Base-by-base conservation (phyloP, 176 grass and related monocot genomes). In the Oryza coarctata region DNA sequence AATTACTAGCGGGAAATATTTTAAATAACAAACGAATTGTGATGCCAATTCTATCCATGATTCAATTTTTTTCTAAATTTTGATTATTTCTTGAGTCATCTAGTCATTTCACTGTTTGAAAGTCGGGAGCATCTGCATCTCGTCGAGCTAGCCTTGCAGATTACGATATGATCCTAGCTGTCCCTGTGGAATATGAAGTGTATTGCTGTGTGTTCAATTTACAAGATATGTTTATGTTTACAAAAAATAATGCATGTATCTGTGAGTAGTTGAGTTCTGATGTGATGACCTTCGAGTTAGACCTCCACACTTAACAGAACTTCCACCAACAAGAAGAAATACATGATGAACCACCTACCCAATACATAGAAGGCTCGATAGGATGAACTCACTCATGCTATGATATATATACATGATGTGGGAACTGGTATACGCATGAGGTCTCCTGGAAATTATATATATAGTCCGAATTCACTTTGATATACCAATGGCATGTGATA, bases 171-270 rank as follows among this genome's bases (percentile, higher is more conserved):
- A 23, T 13, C 23, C 49, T 27, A 43, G 26, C 65, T 66, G 66
- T 41, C 41, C 9, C 9, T 39, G 27, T 68, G 47, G 22, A 80
- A 49, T 73, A 34, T 80, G 3, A 9, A 50, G 11, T 22, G 18
- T 52, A 27, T 67, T 67, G 10, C 32, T 29, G 28, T 70, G 8
- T 73, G 18, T 74, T 80, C 23, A n/a, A n/a, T 75, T 68, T 55
- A 68, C 35, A 74, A 66, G 11, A 61, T 80, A n/a, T 33, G 32
- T 33, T 33, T 33, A 55, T 79, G 18, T 28, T 43, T 80, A 73
- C 40, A 65, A 70, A n/a, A 71, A 79, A 39, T 55, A 55, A 55
- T 55, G 30, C 33, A 12, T 64, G 29, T 64, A 9, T n/a, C 71
- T 18, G n/a, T 34, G 20, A 45, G n/a, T 35, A 44, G 9, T 45